These are phyloP conservation scores for Albatrellus sp. DNA, from an alignment of 1,284 basidiomycete species.

Conservation along the genomic window DNA sequence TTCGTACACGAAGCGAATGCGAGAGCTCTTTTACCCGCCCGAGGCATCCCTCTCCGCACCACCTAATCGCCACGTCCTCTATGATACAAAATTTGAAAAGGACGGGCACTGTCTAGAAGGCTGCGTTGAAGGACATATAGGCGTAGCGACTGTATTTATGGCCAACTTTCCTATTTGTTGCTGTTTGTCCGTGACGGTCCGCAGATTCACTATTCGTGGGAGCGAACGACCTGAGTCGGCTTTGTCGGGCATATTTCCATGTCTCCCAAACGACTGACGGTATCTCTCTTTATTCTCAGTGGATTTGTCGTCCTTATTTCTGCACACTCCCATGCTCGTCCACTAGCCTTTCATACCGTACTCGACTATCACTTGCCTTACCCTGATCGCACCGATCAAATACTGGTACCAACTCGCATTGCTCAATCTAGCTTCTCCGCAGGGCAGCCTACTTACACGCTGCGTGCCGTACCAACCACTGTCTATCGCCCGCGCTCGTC, in stretches of 20 bases:
- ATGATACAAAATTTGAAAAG: constrained; percentile 17
- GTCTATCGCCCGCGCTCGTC: constrained; percentile 49
- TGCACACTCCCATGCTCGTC: background rate
- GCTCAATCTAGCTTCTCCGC: background rate
- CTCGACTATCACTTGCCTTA: constrained; percentile 1
- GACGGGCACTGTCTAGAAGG: constrained; percentile 71
- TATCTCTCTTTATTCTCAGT: background rate
- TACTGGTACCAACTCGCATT: background rate
- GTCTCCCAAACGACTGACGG: background rate
- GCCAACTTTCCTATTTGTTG: too few species aligned
- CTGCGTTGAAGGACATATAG: constrained; percentile 30
- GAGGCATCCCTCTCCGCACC: constrained; percentile 44
- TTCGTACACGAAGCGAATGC: constrained; percentile 21
- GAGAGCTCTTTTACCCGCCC: constrained; percentile 53
- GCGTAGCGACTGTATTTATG: constrained; percentile 2
- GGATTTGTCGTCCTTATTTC: background rate
- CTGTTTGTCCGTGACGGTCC: background rate
- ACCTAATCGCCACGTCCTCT: constrained; percentile 64
- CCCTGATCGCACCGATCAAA: background rate
- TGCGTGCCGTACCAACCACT: constrained; percentile 41
- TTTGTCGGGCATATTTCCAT: background rate
- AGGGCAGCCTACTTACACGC: constrained; percentile 16
- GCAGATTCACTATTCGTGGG: background rate
- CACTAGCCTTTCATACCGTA: background rate
- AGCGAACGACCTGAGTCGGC: too few species aligned